Percentiles rank a stretch among this genome's conserved stretches.
phyloP scores from a whole-genome alignment of 2,329 filamentous ascomycete species.

The Botrytis tulipae region DNA sequence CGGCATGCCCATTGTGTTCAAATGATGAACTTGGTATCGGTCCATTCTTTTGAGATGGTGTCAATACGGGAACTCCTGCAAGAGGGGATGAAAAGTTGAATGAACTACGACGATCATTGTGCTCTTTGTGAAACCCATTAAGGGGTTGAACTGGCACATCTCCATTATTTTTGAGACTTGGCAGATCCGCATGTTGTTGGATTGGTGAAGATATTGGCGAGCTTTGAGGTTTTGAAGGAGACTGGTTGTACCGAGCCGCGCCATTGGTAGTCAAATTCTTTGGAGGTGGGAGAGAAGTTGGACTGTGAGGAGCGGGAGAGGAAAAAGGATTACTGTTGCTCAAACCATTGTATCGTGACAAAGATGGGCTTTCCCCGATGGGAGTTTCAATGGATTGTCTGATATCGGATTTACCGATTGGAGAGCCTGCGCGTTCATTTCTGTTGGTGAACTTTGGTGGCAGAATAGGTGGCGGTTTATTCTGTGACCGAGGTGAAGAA shows the following conservation, averaged over 20 bases:
- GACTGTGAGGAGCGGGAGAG: constrained; percentile 37
- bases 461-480: constrained; percentile 7
- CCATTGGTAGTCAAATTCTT: constrained; percentile 34
- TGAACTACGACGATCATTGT: constrained; percentile 32
- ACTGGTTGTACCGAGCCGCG: constrained; percentile 8
- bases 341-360: constrained; percentile 16
- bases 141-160: constrained; percentile 16
- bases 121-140: constrained; percentile 26
- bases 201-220: constrained; percentile 21
- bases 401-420: not conserved
- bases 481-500: constrained; percentile 15
- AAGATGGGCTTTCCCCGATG: constrained; percentile 16
- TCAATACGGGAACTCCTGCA: constrained; percentile 33
- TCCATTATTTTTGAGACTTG: constrained; percentile 23
- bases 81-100: constrained; percentile 37
- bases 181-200: constrained; percentile 23
- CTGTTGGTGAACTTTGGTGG: constrained; percentile 9
- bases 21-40: constrained; percentile 23
- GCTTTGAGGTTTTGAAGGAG: constrained; percentile 19
- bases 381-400: not conserved
- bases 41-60: constrained; percentile 30
- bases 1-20: constrained; percentile 20
- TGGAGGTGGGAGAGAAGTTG: constrained; percentile 38
- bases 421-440: constrained; percentile 30
- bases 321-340: constrained; percentile 33